Percentiles rank a stretch among this genome's conserved stretches.
phyloP scores from a whole-genome alignment of 306 rosid genomes.

The Mimosa bimucronata region DNA sequence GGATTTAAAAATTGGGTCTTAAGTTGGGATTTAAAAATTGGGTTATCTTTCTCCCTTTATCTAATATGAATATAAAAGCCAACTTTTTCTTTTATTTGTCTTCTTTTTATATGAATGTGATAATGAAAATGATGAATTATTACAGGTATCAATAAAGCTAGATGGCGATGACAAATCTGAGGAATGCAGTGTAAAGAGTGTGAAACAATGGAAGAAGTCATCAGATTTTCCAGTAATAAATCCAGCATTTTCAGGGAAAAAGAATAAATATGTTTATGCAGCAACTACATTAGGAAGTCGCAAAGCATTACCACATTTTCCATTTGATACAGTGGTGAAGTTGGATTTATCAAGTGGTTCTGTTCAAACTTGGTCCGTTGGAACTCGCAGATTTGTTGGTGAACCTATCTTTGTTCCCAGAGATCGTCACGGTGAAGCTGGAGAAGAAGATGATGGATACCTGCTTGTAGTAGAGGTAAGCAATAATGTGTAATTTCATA shows the following conservation, averaged over 20 bases:
- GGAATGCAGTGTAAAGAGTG: conserved; percentile 54
- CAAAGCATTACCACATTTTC: conserved; percentile 72
- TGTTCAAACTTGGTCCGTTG: conserved; percentile 68
- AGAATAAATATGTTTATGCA: conserved; percentile 67
- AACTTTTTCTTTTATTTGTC: background rate
- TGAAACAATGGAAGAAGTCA: conserved; percentile 62
- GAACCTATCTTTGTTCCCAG: conserved; percentile 80
- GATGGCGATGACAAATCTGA: conserved; percentile 51
- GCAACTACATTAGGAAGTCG: conserved; percentile 82
- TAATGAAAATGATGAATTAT: background rate
- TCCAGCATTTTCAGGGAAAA: conserved; percentile 65
- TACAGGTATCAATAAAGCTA: conserved; percentile 64
- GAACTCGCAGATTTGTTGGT: conserved; percentile 74
- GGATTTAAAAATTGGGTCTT: no score
- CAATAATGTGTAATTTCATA: background rate
- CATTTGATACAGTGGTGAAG: conserved; percentile 75
- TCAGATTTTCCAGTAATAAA: conserved; percentile 83
- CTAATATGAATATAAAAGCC: background rate
- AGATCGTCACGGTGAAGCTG: conserved; percentile 48
- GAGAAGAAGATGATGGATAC: conserved; percentile 74
- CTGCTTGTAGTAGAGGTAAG: conserved; percentile 88
- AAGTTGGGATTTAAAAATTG: background rate
- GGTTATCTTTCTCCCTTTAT: background rate
- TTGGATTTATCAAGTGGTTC: conserved; percentile 49
- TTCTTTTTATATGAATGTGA: no score